phyloP scores from a whole-genome alignment of 23 red algal genomes.

The Cyanidiococcus yangmingshanensis region DNA sequence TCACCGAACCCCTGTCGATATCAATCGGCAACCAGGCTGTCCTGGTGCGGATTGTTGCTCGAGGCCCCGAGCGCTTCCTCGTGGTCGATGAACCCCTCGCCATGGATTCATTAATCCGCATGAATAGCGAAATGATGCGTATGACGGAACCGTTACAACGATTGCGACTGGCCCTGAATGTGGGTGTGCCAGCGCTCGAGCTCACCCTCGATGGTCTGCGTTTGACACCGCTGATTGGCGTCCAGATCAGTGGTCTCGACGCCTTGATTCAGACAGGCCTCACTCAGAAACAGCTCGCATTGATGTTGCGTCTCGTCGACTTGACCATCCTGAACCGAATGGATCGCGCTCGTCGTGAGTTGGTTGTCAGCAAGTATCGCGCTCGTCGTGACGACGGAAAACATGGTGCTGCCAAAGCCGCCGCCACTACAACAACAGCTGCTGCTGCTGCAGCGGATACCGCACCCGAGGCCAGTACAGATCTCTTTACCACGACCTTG shows the following conservation, averaged over 20 bases:
- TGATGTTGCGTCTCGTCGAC: background rate
- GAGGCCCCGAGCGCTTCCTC: background rate
- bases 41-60: background rate
- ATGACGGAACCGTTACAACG: background rate
- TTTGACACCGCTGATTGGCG: background rate
- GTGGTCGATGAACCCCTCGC: background rate
- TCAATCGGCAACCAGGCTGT: background rate
- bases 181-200: background rate
- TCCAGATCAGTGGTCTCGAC: background rate
- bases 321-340: background rate
- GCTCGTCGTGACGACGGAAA: background rate
- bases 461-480: background rate
- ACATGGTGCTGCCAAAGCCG: background rate
- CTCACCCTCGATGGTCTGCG: background rate
- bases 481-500: background rate
- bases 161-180: background rate
- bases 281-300: background rate
- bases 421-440: background rate
- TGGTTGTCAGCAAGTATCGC: background rate
- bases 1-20: background rate
- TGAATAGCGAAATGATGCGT: background rate
- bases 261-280: background rate
- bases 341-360: background rate
- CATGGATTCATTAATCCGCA: background rate
- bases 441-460: no score